Base-by-base conservation (phyloP, 768 basidiomycete genomes). In the Dentipellis sp. region DNA sequence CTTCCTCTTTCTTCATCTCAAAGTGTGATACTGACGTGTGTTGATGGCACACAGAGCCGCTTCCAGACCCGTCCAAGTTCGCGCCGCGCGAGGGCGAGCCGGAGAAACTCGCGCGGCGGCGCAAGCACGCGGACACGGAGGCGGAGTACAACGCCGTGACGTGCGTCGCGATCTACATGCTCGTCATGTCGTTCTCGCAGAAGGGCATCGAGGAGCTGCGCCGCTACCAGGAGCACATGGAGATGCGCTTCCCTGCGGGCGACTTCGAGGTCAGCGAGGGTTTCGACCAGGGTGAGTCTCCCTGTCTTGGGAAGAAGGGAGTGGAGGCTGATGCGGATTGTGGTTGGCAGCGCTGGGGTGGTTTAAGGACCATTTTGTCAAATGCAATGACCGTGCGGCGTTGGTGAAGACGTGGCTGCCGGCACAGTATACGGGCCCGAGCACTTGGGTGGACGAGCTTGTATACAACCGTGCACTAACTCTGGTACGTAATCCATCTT, bases 311-410 rank as follows among this genome's bases (percentile, higher is more conserved):
- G 17, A 38, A 56, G 42, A 34, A 61, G 29, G 59, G 50, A 50
- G 52, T 54, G 29, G 29, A 29, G 29, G 52, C 56, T 64, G 12
- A 59, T 56, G 35, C 54, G 56, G 49, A n/a, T n/a, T n/a, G n/a
- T 58, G 35, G 59, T 38, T 36, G 23, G 56, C 49, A 91, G 90
- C 90, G 6, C 72, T 91, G 38, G 71, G 82, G 53, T 99, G 94
- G 94, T 94, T 97, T 73, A 90, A 88, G 65, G 84, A 86, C 11
- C 87, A 93, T 60, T 99, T 97, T 68, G 83, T 94, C 64, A 94
- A 94, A 67, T 95, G 92, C 65, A 90, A 91, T 64, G 93, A 95
- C 57, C 89, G 94, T 40, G 91, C 91, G 16, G 85, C 91, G 49
- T 69, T 89, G 16, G 87, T 92, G 45, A 91, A 90, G 79, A 89